Conservation (phyloP, 805 yeast genomes). For the Isabelozyma heimii region DNA sequence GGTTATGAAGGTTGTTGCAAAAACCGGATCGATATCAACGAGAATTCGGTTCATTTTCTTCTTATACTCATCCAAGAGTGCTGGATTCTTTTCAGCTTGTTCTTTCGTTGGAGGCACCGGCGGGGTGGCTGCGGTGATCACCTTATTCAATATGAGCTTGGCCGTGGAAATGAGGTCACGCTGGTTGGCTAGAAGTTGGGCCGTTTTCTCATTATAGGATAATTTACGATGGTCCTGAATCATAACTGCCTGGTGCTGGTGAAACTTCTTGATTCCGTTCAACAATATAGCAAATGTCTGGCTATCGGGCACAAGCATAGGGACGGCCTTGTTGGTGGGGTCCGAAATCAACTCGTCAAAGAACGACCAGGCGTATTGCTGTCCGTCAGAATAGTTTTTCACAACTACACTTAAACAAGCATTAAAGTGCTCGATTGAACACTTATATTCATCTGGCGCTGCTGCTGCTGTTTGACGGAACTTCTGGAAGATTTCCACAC, state of each 20-base stretch:
- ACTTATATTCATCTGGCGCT: slow-evolving; percentile 1
- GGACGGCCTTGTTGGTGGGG: slow-evolving; percentile 6
- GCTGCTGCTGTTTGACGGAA: slow-evolving; percentile 4
- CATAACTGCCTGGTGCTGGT: slow-evolving; percentile 11
- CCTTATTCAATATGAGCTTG: slow-evolving; percentile 23
- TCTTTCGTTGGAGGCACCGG: slow-evolving; percentile 32
- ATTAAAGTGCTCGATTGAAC: slow-evolving; percentile 31
- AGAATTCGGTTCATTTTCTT: slow-evolving; percentile 12
- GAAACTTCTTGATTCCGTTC: slow-evolving; percentile 27
- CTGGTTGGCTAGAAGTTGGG: slow-evolving; percentile 24
- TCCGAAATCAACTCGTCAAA: slow-evolving; percentile 26
- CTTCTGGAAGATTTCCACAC: slow-evolving; percentile 18
- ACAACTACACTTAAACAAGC: slow-evolving; percentile 33
- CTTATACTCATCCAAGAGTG: slow-evolving; percentile 13
- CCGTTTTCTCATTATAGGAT: slow-evolving; percentile 15
- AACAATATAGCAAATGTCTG: slow-evolving; percentile 39
- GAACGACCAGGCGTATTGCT: slow-evolving; percentile 34
- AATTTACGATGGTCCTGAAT: slow-evolving; percentile 12
- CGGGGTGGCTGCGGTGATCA: slow-evolving; percentile 27
- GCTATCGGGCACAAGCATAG: slow-evolving; percentile 23
- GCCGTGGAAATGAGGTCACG: slow-evolving; percentile 24
- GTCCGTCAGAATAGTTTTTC: slow-evolving; percentile 32
- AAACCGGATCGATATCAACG: slow-evolving; percentile 30
- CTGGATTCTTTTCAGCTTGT: slow-evolving; percentile 17
- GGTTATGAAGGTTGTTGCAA: slow-evolving; percentile 27